Evolutionary conservation across 169 alveolate species (phyloP).

Genomic region (Cryptosporidium xiaoi): DNA sequence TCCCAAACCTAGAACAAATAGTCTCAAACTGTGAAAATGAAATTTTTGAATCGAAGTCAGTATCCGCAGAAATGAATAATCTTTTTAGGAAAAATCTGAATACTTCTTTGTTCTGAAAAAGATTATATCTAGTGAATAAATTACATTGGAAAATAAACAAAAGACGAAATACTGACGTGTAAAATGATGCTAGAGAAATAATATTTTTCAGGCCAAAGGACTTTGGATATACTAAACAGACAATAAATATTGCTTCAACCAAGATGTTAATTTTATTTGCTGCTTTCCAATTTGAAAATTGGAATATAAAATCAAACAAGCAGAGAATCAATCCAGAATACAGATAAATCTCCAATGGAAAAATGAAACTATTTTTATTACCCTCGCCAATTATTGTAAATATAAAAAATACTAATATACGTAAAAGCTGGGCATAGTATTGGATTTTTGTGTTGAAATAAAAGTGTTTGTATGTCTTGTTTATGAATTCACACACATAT

Average conservation of each 20-base stretch:
- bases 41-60: slow-evolving; percentile 11
- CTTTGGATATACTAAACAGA: background rate
- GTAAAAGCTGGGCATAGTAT: background rate
- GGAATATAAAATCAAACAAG: slow-evolving; percentile 12
- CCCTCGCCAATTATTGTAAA: too few relatives aligned
- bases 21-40: slow-evolving; percentile 23
- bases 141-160: slow-evolving; percentile 42
- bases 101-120: slow-evolving; percentile 38
- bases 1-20: slow-evolving; percentile 23
- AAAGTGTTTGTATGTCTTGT: background rate
- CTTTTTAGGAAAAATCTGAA: slow-evolving; percentile 31
- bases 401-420: too few relatives aligned
- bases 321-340: background rate
- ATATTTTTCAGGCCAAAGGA: background rate
- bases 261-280: background rate
- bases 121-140: slow-evolving; percentile 2
- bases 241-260: slow-evolving; percentile 14
- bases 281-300: slow-evolving; percentile 34
- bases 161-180: slow-evolving; percentile 19
- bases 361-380: too few relatives aligned
- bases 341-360: background rate
- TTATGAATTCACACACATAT: background rate
- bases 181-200: background rate
- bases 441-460: background rate
- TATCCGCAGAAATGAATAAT: slow-evolving; percentile 14